Evolutionary conservation across 306 rosid genomes (phyloP), one percentile per base, ranked within the genome.

Genomic region (Chamaecrista fasciculata): DNA sequence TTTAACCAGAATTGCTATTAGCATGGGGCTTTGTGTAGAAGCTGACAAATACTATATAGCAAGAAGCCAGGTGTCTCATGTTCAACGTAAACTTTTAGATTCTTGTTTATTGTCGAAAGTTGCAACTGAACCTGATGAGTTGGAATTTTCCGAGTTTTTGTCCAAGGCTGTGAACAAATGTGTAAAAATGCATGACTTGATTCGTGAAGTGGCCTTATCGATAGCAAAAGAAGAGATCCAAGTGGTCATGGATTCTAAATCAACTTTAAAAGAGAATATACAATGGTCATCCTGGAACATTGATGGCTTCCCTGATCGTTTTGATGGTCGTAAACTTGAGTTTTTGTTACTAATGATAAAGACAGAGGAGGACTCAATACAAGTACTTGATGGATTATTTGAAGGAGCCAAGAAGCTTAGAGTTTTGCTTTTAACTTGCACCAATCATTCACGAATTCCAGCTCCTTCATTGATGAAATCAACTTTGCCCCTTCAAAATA

Each of bases 111-210:
- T 76, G 8, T 7, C 62, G 25, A 16, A 69, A n/a, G n/a, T n/a
- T n/a, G n/a, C n/a, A n/a, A n/a, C n/a, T n/a, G n/a, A n/a, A n/a
- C n/a, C n/a, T n/a, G n/a, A n/a, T n/a, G n/a, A n/a, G n/a, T n/a
- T n/a, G n/a, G n/a, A n/a, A n/a, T n/a, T n/a, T n/a, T n/a, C n/a
- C n/a, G n/a, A n/a, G n/a, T 51, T 76, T 1, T 12, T 76, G 8
- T 7, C 62, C 18, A 16, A 69, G 2, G 62, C 0, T 0, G 0
- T 0, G 0, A 2, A 11, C 16, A 31, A 19, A 15, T 0, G 0
- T n/a, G 36, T 77, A 3, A 53, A 23, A 12, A 70, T 76, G 80
- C 72, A 76, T 52, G 76, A 69, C 34, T 33, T 61, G 55, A 31
- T 67, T 4, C 79, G 76, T 0, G 75, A 67, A 8, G 40, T 31